These are phyloP conservation scores for Sclerotinia minor DNA, from an alignment of 2,329 filamentous ascomycete genomes.

Conservation along the genomic window DNA sequence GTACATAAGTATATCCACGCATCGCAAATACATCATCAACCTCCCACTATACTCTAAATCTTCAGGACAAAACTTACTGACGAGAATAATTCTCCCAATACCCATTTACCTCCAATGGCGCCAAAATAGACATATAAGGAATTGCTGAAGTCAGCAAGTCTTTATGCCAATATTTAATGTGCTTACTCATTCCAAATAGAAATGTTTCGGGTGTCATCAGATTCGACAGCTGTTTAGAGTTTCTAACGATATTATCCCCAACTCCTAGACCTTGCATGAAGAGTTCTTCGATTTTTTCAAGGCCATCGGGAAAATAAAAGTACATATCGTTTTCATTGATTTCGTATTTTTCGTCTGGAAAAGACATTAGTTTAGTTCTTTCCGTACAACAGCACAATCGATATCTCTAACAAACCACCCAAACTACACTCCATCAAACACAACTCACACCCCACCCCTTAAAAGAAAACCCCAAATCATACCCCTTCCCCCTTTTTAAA, in stretches of 20 bases:
- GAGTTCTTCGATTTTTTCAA: neutral
- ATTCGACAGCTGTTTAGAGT: neutral
- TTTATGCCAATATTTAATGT: neutral
- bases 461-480: neutral
- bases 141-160: neutral
- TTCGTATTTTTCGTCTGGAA: neutral
- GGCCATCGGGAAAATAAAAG: neutral
- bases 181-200: neutral
- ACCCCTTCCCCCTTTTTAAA: too few species aligned
- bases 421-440: too few species aligned
- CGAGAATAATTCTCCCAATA: conserved; percentile 4
- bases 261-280: neutral
- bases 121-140: neutral
- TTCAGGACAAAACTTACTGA: neutral
- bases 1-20: neutral
- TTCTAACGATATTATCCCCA: neutral
- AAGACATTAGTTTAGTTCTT: neutral
- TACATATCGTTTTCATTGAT: neutral
- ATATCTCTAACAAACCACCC: too few species aligned
- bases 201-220: neutral
- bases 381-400: neutral
- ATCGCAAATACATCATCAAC: neutral
- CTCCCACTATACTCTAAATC: too few species aligned
- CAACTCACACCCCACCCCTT: too few species aligned
- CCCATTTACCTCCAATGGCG: conserved; percentile 9